These are phyloP conservation scores for Mycena alexandri DNA, from an alignment of 768 basidiomycete species.

Conservation along the genomic window DNA sequence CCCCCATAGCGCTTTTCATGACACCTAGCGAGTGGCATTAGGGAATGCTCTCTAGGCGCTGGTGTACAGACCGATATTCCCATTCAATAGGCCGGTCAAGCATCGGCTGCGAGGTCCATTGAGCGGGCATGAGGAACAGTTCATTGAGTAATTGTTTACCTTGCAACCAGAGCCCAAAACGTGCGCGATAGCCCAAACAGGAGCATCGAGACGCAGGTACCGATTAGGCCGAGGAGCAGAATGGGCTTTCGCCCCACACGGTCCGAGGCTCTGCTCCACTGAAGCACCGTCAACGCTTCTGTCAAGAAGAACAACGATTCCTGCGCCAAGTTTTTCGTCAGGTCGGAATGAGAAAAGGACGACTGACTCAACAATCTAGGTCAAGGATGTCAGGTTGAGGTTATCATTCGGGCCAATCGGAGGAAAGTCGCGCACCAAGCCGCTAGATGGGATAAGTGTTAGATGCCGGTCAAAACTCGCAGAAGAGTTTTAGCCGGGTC, in stretches of 20 bases:
- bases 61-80: constrained; percentile 13
- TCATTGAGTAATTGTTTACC: not conserved
- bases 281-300: constrained; percentile 61
- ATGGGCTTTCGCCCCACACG: constrained; percentile 64
- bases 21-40: constrained; percentile 50
- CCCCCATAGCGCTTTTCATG: constrained; percentile 74
- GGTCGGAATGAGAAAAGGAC: no score
- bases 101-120: constrained; percentile 50
- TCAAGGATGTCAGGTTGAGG: constrained; percentile 1
- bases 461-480: not conserved
- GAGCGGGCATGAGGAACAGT: not conserved
- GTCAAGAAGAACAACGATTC: constrained; percentile 66
- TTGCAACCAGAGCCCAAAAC: constrained; percentile 57
- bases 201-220: constrained; percentile 59
- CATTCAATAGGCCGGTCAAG: constrained; percentile 51
- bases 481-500: constrained; percentile 39
- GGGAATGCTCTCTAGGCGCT: not conserved
- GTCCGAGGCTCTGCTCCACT: constrained; percentile 68
- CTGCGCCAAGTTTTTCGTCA: constrained; percentile 42
- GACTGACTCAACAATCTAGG: constrained; percentile 31
- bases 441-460: constrained; percentile 1
- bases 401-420: not conserved
- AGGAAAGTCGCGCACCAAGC: constrained; percentile 10
- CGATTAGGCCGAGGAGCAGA: constrained; percentile 58
- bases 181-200: constrained; percentile 64